Conservation (phyloP, 768 basidiomycete genomes). For the Lentinula boryana region DNA sequence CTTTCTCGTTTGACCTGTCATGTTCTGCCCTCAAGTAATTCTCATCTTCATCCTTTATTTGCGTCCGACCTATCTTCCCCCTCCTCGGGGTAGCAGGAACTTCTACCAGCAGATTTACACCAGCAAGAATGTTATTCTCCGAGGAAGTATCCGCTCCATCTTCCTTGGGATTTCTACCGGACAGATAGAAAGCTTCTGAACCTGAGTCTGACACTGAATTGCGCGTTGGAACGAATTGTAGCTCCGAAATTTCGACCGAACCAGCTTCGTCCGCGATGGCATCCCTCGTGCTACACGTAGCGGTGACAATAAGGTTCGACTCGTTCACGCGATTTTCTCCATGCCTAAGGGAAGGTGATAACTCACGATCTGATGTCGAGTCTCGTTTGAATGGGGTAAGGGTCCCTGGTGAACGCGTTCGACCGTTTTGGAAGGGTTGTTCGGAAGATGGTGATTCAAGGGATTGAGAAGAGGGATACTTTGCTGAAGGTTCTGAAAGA, state of each 20-base stretch:
- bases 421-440: not conserved
- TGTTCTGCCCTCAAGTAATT: not conserved
- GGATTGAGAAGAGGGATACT: not conserved
- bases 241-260: not conserved
- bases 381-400: not conserved
- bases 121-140: not conserved
- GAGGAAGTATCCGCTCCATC: not conserved
- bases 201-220: not conserved
- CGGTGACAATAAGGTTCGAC: not conserved
- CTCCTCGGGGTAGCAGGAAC: not conserved
- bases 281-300: not conserved
- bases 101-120: not conserved
- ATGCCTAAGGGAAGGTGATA: not conserved
- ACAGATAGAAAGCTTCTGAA: not conserved
- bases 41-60: not conserved
- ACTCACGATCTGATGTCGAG: not conserved
- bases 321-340: not conserved
- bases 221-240: not conserved
- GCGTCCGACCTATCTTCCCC: not conserved
- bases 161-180: not conserved
- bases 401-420: not conserved
- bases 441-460: not conserved
- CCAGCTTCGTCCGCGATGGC: not conserved
- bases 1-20: not conserved
- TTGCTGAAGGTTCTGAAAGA: not conserved